phyloP scores from a whole-genome alignment of 768 basidiomycete species.

The Trametes meyenii region DNA sequence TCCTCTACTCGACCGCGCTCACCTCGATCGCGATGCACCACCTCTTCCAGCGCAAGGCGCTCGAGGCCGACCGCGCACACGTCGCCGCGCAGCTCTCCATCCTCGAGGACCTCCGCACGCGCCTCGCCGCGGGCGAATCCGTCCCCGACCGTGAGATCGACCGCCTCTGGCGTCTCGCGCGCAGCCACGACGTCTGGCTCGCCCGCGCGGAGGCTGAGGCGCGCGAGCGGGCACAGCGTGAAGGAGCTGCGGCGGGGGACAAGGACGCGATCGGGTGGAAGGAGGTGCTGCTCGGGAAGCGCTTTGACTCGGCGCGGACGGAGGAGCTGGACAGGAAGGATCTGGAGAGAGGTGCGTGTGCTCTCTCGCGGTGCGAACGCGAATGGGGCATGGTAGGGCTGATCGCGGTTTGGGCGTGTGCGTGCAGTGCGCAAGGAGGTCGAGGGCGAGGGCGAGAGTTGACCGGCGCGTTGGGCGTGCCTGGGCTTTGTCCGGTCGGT shows the following conservation, averaged over 20 bases:
- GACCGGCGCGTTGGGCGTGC: too few relatives aligned
- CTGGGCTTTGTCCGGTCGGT: too few relatives aligned
- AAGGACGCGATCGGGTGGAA: slow-evolving; percentile 31
- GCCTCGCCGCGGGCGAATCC: slow-evolving; percentile 49
- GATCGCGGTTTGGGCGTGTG: background rate
- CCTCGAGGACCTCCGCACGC: slow-evolving; percentile 58
- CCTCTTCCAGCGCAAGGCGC: slow-evolving; percentile 51
- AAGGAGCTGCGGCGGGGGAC: background rate
- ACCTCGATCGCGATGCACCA: slow-evolving; percentile 71
- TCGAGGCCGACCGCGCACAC: slow-evolving; percentile 57
- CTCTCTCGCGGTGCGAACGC: too few relatives aligned
- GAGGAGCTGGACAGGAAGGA: slow-evolving; percentile 33
- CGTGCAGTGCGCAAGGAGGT: slow-evolving; percentile 21
- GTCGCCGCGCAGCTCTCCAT: slow-evolving; percentile 62
- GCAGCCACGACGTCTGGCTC: slow-evolving; percentile 28
- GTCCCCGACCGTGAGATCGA: slow-evolving; percentile 55
- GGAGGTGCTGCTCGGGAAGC: slow-evolving; percentile 35
- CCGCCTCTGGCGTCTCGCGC: slow-evolving; percentile 57
- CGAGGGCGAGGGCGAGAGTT: slow-evolving; percentile 1
- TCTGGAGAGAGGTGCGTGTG: slow-evolving; percentile 31
- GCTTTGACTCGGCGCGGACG: slow-evolving; percentile 11
- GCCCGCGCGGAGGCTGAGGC: slow-evolving; percentile 7
- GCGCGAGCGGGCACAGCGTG: background rate
- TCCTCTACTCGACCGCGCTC: slow-evolving; percentile 65
- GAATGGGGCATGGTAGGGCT: background rate